phyloP scores from a whole-genome alignment of 331 rosid species.

The Rosa hybrid region DNA sequence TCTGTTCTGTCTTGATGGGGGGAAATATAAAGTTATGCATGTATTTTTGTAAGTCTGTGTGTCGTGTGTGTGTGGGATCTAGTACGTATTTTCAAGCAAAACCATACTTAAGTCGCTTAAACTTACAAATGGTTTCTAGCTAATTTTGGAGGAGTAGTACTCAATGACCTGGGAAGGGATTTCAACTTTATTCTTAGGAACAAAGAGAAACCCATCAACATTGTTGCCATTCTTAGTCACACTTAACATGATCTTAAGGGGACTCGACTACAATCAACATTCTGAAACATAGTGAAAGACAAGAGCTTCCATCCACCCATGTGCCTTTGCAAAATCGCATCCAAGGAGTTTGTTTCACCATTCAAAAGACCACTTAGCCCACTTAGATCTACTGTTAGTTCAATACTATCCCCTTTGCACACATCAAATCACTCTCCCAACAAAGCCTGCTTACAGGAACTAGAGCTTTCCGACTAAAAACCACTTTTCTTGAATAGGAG shows the following conservation, averaged over 20 bases:
- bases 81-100: no score
- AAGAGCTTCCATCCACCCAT: neutral
- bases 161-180: neutral
- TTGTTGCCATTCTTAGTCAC: neutral
- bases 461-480: neutral
- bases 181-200: neutral
- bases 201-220: neutral
- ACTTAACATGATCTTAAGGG: neutral
- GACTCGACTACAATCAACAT: neutral
- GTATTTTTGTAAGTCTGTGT: no score
- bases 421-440: neutral
- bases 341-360: neutral
- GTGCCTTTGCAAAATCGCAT: neutral
- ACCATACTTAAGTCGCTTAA: no score
- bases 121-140: no score
- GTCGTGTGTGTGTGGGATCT: no score
- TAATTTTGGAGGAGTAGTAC: neutral
- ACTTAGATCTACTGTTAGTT: neutral
- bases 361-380: neutral
- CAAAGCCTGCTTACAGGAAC: neutral
- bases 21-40: no score
- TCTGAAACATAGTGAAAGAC: neutral
- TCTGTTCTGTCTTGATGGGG: neutral
- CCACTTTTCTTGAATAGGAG: neutral
- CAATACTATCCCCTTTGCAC: neutral